Evolutionary conservation across 176 grass and related monocot genomes (phyloP).

Genomic region (Dendrocalamus sinicus): DNA sequence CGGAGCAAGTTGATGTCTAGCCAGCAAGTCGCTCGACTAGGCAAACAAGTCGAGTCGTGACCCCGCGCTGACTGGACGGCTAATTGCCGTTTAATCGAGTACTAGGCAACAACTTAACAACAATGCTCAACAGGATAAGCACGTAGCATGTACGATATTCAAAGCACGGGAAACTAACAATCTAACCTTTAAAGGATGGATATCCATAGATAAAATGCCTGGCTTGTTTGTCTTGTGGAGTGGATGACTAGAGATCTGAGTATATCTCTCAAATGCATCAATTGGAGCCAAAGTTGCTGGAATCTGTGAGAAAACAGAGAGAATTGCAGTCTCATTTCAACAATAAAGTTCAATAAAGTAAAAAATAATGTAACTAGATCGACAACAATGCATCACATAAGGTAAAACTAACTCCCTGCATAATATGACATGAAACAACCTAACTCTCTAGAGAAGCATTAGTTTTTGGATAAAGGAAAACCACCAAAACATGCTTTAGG

Average conservation of each 20-base stretch:
- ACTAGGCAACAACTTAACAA: too few species aligned
- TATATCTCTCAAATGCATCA: constrained; percentile 83
- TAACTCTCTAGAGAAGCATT: constrained; percentile 12
- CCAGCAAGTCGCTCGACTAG: too few species aligned
- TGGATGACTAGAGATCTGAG: constrained; percentile 92
- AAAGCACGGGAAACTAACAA: constrained; percentile 22
- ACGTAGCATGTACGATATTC: constrained; percentile 4
- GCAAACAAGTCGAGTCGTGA: too few species aligned
- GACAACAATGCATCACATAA: not conserved
- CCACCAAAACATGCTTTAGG: not conserved
- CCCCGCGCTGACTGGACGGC: too few species aligned
- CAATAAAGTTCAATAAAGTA: constrained; percentile 5
- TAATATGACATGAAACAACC: constrained; percentile 13
- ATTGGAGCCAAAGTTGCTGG: constrained; percentile 66
- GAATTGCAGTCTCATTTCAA: constrained; percentile 1
- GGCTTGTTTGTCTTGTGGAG: constrained; percentile 98
- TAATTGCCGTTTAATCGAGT: too few species aligned
- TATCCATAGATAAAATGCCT: constrained; percentile 91
- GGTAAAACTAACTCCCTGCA: not conserved
- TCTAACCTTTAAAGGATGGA: constrained; percentile 93
- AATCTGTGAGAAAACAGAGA: constrained; percentile 52
- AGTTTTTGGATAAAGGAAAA: constrained; percentile 8
- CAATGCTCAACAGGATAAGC: not conserved
- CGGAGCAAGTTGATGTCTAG: too few species aligned
- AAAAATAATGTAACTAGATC: constrained; percentile 14